Percentiles rank a stretch among this genome's conserved stretches.
These are phyloP conservation scores for Rhizopogon roseolus DNA, from an alignment of 768 basidiomycete species.

Conservation along the genomic window DNA sequence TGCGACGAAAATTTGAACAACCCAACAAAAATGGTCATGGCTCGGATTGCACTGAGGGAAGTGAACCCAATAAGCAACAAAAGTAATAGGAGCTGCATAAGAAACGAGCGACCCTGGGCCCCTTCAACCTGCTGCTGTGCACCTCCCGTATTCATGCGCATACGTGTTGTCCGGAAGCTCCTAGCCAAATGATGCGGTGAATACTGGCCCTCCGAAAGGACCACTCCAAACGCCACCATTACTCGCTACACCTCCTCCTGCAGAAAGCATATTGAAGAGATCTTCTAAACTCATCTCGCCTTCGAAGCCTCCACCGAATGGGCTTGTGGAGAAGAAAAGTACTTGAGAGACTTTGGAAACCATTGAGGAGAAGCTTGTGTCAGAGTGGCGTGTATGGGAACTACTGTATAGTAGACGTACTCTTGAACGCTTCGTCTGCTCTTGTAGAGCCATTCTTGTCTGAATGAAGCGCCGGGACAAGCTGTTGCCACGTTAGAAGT, in stretches of 20 bases:
- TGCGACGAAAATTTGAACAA: too few relatives aligned
- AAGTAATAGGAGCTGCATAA: conserved; percentile 77
- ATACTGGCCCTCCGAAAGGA: conserved; percentile 50
- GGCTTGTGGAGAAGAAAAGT: conserved; percentile 57
- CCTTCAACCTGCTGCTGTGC: conserved; percentile 31
- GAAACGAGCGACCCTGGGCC: conserved; percentile 48
- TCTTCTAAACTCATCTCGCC: conserved; percentile 94
- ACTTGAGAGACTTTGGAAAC: conserved; percentile 99
- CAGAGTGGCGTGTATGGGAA: neutral
- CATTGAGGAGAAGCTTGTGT: conserved; percentile 46
- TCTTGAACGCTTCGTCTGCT: conserved; percentile 97
- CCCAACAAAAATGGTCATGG: too few relatives aligned
- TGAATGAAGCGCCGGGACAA: conserved; percentile 85
- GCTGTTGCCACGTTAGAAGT: conserved; percentile 34
- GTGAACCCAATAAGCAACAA: too few relatives aligned
- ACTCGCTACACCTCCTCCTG: conserved; percentile 51
- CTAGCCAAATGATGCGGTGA: conserved; percentile 75
- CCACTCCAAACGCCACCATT: conserved; percentile 48
- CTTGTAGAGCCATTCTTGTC: conserved; percentile 97
- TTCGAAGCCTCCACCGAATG: conserved; percentile 58
- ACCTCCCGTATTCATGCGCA: too few relatives aligned
- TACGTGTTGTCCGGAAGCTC: conserved; percentile 74
- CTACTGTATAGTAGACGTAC: conserved; percentile 45
- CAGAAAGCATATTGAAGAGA: conserved; percentile 98
- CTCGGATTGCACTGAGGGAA: too few relatives aligned